A percentile compares a stretch with the other conserved stretches of the same genome.
These are phyloP conservation scores for Penicillium maclennaniae DNA, from an alignment of 495 filamentous ascomycete species.

Conservation along the genomic window DNA sequence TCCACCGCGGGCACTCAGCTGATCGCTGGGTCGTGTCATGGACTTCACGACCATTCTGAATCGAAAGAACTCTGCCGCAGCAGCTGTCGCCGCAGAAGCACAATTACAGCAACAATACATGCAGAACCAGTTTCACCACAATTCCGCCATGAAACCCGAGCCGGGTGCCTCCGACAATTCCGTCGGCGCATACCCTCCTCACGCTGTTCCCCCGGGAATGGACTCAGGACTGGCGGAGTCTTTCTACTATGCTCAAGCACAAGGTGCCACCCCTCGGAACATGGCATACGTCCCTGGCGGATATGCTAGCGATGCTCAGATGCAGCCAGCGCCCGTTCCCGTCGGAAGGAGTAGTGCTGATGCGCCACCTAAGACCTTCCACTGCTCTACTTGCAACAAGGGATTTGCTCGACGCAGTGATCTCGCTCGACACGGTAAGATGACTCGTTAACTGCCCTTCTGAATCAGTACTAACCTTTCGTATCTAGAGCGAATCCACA, in stretches of 20 bases:
- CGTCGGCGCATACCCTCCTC: constrained; percentile 53
- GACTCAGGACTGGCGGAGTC: constrained; percentile 27
- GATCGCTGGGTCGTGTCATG: constrained; percentile 51
- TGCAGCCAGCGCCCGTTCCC: constrained; percentile 32
- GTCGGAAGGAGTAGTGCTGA: constrained; percentile 45
- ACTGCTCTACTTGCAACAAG: constrained; percentile 88
- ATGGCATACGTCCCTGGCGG: constrained; percentile 42
- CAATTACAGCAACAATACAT: constrained; percentile 54
- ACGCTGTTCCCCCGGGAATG: constrained; percentile 43
- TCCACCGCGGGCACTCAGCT: constrained; percentile 33
- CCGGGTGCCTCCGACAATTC: constrained; percentile 66
- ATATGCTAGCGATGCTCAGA: constrained; percentile 33
- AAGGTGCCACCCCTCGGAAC: constrained; percentile 54
- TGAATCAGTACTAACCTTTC: constrained; percentile 21
- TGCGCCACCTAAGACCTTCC: constrained; percentile 72
- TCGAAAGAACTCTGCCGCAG: constrained; percentile 55
- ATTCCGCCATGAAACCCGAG: constrained; percentile 60
- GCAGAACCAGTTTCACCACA: constrained; percentile 44
- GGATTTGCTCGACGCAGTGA: constrained; percentile 93
- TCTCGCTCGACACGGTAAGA: constrained; percentile 89
- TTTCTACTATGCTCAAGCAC: constrained; percentile 27
- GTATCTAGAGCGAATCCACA: constrained; percentile 84
- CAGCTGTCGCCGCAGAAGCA: constrained; percentile 47
- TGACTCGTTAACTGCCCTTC: constrained; percentile 6
- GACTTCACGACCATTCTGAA: constrained; percentile 69